phyloP scores from a whole-genome alignment of 176 grass and related monocot species.

The Panicum miliaceum region DNA sequence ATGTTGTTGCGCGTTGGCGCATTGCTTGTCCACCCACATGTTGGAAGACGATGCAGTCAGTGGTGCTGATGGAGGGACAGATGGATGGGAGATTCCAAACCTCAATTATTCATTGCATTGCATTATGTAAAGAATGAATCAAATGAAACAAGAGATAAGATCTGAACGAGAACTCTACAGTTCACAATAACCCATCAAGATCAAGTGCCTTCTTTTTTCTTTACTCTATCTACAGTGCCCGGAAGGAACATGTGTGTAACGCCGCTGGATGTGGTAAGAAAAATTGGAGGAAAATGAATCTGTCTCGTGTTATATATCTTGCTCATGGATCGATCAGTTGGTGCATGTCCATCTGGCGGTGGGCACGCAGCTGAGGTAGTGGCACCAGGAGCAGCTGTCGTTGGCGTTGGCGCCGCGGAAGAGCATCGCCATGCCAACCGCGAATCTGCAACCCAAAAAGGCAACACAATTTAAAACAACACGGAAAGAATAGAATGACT shows the following conservation, averaged over 20 bases:
- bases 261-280: not conserved
- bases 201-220: not conserved
- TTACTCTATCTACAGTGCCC: constrained; percentile 46
- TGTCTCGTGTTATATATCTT: not conserved
- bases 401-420: constrained; percentile 89
- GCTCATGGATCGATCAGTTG: constrained; percentile 22
- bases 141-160: constrained; percentile 44
- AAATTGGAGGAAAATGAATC: not conserved
- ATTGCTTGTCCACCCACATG: constrained; percentile 3
- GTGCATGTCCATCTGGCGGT: constrained; percentile 70
- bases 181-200: not conserved
- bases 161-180: constrained; percentile 7
- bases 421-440: constrained; percentile 64
- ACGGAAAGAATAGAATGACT: constrained; percentile 29
- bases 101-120: constrained; percentile 44
- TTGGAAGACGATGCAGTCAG: not conserved
- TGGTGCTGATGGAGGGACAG: not conserved
- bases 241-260: not conserved
- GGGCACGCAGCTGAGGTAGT: constrained; percentile 93
- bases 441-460: constrained; percentile 69
- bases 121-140: constrained; percentile 50
- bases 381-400: constrained; percentile 86
- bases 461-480: not conserved
- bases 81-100: constrained; percentile 25
- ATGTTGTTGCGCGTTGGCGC: not conserved